A percentile compares a stretch with the other conserved stretches of the same genome.
These are phyloP conservation scores for Pestalotiopsis sp. DNA, from an alignment of 2,329 filamentous ascomycete species.

Conservation along the genomic window DNA sequence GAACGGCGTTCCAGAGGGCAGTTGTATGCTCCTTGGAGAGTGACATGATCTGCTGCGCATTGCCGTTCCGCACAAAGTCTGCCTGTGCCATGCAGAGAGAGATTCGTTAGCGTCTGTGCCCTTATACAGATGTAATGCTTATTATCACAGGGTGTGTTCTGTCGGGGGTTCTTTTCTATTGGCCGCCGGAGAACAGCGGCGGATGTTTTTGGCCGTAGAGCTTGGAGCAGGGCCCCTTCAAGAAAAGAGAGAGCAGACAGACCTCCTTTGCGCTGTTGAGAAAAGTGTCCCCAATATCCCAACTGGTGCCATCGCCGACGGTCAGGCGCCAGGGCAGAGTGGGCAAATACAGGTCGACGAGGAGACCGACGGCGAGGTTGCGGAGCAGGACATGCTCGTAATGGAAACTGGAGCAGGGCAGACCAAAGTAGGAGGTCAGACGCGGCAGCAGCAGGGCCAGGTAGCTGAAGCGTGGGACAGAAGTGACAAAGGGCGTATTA, in stretches of 20 bases:
- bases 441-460: constrained; percentile 59
- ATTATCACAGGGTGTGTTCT: neutral
- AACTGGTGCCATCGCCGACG: constrained; percentile 55
- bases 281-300: constrained; percentile 65
- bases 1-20: constrained; percentile 78
- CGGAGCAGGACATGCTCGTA: constrained; percentile 40
- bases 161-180: neutral
- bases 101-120: neutral
- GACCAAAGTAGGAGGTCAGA: constrained; percentile 53
- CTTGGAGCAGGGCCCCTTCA: neutral
- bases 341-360: constrained; percentile 60
- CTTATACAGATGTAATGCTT: neutral
- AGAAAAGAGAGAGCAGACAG: constrained; percentile 20
- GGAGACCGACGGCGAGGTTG: constrained; percentile 32
- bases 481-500: constrained; percentile 52
- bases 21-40: constrained; percentile 83
- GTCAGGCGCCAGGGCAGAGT: constrained; percentile 55
- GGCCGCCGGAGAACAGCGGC: neutral
- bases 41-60: constrained; percentile 87
- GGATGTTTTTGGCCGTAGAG: neutral
- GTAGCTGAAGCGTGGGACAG: constrained; percentile 61
- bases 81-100: constrained; percentile 47
- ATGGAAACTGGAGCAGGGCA: constrained; percentile 60
- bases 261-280: constrained; percentile 67
- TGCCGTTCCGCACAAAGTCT: constrained; percentile 85